phyloP scores from a whole-genome alignment of 176 grass and related monocot genomes.

The Pontederia paniculata region DNA sequence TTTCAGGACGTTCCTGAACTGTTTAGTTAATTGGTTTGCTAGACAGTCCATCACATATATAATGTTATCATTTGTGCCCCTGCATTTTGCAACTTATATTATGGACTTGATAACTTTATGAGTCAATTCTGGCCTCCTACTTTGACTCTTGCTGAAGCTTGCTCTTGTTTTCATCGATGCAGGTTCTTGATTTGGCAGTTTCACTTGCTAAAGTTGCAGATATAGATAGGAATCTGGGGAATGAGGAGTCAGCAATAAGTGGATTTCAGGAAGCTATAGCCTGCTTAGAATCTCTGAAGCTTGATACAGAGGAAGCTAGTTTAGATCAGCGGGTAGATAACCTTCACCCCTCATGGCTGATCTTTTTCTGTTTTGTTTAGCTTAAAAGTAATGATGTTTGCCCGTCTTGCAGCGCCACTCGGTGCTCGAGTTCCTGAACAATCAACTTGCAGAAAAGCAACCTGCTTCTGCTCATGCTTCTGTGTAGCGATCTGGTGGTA shows the following conservation, averaged over 20 bases:
- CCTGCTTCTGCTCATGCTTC: not conserved
- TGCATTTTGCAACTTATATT: no score
- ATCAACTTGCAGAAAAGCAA: slow-evolving; percentile 43
- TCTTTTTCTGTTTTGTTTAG: not conserved
- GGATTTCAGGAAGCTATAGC: slow-evolving; percentile 83
- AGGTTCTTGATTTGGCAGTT: slow-evolving; percentile 87
- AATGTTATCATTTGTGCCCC: no score
- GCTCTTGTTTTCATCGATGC: slow-evolving; percentile 3
- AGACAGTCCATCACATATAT: no score
- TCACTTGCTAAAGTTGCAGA: slow-evolving; percentile 97
- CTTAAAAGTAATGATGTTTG: not conserved
- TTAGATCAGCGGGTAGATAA: slow-evolving; percentile 50
- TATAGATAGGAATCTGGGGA: slow-evolving; percentile 74
- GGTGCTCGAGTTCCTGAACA: slow-evolving; percentile 65
- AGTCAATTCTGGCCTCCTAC: no score
- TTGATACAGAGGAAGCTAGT: slow-evolving; percentile 42
- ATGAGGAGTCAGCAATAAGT: slow-evolving; percentile 37
- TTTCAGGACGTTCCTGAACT: no score
- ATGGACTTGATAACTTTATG: no score
- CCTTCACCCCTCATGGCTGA: not conserved
- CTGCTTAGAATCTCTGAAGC: slow-evolving; percentile 78
- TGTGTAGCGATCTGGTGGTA: not conserved
- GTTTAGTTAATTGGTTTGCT: no score
- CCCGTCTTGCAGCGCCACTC: slow-evolving; percentile 41
- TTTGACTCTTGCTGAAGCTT: not conserved